A percentile compares a stretch with the other conserved stretches of the same genome.
Evolutionary conservation across 805 yeast species (phyloP).

Genomic region (Cyberlindnera amylophila): DNA sequence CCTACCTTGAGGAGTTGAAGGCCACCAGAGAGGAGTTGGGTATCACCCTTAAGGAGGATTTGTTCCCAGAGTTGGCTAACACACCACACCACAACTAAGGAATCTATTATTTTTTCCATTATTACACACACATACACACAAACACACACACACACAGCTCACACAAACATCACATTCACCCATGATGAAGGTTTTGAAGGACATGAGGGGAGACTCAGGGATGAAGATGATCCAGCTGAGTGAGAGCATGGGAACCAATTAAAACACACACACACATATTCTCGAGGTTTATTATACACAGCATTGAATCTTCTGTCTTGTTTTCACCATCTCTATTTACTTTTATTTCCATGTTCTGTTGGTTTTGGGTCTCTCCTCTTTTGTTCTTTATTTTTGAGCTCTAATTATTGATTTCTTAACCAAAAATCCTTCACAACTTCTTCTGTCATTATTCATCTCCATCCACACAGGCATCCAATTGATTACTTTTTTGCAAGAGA

Average conservation of each 20-base stretch:
- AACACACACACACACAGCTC: conserved; percentile 1
- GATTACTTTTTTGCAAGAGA: too few relatives aligned
- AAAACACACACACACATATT: too few relatives aligned
- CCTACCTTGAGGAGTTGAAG: conserved; percentile 92
- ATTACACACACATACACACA: neutral
- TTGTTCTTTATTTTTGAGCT: too few relatives aligned
- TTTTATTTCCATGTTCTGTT: too few relatives aligned
- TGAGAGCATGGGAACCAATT: too few relatives aligned
- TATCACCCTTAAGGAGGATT: conserved; percentile 86
- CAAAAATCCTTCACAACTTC: too few relatives aligned
- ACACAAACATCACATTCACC: conserved; percentile 2
- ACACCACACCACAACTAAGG: conserved; percentile 24
- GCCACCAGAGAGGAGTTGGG: conserved; percentile 90
- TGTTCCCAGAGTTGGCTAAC: conserved; percentile 45
- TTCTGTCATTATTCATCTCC: too few relatives aligned
- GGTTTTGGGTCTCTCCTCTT: neutral
- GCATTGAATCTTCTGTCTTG: neutral
- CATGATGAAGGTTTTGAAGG: conserved; percentile 6
- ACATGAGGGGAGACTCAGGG: neutral
- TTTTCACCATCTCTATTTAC: too few relatives aligned
- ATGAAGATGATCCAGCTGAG: too few relatives aligned
- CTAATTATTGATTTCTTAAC: too few relatives aligned
- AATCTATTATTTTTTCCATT: too few relatives aligned
- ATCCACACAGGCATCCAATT: too few relatives aligned
- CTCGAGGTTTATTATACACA: conserved; percentile 2